phyloP scores from a whole-genome alignment of 1,139 yeast genomes.

The Candida tropicalis region DNA sequence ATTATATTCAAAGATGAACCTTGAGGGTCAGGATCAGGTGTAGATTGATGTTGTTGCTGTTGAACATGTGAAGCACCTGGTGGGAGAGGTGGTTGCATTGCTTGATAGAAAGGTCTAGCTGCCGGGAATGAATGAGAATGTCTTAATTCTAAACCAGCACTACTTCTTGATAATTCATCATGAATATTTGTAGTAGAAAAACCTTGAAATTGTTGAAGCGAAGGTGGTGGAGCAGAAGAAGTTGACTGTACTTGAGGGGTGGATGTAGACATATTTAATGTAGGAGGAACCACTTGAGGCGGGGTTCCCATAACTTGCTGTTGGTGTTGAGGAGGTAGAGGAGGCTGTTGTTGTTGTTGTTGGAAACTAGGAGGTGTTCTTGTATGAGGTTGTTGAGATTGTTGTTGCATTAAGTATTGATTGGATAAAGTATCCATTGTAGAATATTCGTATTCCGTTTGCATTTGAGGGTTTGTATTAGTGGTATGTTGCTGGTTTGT shows the following conservation, averaged over 20 bases:
- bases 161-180: slow-evolving; percentile 1
- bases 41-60: background rate
- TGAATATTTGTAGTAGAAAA: background rate
- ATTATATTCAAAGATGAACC: background rate
- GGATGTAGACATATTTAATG: background rate
- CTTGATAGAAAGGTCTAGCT: slow-evolving; percentile 1
- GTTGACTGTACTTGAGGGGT: background rate
- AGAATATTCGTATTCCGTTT: slow-evolving; percentile 2
- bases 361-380: too few relatives aligned
- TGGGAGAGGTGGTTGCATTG: background rate
- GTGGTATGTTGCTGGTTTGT: background rate
- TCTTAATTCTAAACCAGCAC: slow-evolving; percentile 1
- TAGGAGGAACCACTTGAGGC: background rate
- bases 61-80: too few relatives aligned
- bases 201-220: background rate
- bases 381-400: background rate
- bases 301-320: background rate
- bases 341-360: background rate
- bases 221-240: background rate
- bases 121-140: slow-evolving; percentile 3
- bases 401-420: slow-evolving; percentile 1
- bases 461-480: background rate
- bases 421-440: slow-evolving; percentile 1
- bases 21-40: background rate
- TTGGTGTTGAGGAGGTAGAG: slow-evolving; percentile 5